A percentile compares a stretch with the other conserved stretches of the same genome.
Conservation (phyloP, 2,329 filamentous ascomycete genomes). For the Pestalotiopsis sp. region DNA sequence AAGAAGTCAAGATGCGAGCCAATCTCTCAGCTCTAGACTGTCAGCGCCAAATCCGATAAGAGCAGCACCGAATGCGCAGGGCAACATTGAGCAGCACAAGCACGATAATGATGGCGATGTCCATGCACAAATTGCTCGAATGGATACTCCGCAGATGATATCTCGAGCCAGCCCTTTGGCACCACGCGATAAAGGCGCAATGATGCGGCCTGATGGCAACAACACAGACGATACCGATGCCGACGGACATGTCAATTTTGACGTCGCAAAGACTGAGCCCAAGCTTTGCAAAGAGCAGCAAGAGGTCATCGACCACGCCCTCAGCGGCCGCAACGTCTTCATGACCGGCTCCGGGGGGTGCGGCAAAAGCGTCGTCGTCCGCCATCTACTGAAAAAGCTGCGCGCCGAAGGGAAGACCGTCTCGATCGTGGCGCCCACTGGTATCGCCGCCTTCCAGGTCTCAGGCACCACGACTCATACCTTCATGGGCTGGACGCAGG, state of each 20-base stretch:
- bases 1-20: not conserved
- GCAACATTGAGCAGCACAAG: not conserved
- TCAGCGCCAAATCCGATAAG: not conserved
- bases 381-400: slow-evolving; percentile 46
- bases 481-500: slow-evolving; percentile 58
- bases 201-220: not conserved
- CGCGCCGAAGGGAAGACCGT: slow-evolving; percentile 39
- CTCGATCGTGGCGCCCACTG: slow-evolving; percentile 60
- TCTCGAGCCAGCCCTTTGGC: not conserved
- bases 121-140: not conserved
- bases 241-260: not conserved
- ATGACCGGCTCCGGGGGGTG: slow-evolving; percentile 66
- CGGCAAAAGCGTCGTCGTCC: slow-evolving; percentile 60
- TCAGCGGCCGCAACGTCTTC: slow-evolving; percentile 59
- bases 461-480: slow-evolving; percentile 58
- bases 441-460: slow-evolving; percentile 59
- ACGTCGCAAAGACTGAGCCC: slow-evolving; percentile 22
- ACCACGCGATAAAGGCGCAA: not conserved
- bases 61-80: not conserved
- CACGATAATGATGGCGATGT: not conserved
- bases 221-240: not conserved
- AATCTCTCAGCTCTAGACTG: not conserved
- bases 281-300: slow-evolving; percentile 49
- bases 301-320: slow-evolving; percentile 51
- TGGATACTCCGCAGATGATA: not conserved